Percentiles rank a stretch among this genome's conserved stretches.
These are phyloP conservation scores for Pichia membranifaciens DNA, from an alignment of 805 yeast species.

Conservation along the genomic window DNA sequence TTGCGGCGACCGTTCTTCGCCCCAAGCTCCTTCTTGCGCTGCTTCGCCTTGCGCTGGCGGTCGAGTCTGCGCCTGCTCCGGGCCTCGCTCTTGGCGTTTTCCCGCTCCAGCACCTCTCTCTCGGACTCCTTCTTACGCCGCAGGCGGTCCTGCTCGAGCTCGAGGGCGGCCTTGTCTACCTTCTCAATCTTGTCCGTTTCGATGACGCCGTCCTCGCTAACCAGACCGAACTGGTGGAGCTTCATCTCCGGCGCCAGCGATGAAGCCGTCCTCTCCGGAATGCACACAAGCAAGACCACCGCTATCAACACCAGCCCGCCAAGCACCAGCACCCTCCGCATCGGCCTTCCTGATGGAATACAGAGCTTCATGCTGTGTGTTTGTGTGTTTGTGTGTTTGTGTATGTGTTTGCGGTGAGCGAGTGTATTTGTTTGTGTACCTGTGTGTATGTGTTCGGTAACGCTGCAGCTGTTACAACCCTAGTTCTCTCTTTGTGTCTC, in stretches of 20 bases:
- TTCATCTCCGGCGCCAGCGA: not conserved
- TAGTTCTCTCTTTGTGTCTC: no score
- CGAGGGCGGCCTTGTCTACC: not conserved
- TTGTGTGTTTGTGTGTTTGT: no score
- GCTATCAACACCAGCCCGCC: not conserved
- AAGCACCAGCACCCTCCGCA: not conserved
- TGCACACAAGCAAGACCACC: not conserved
- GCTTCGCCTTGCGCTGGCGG: slow-evolving; percentile 1
- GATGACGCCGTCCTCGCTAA: slow-evolving; percentile 7
- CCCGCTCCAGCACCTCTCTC: not conserved
- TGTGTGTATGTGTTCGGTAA: no score
- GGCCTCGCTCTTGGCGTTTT: not conserved
- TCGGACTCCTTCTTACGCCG: not conserved
- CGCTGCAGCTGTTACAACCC: no score
- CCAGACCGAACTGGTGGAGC: slow-evolving; percentile 6
- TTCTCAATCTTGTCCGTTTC: slow-evolving; percentile 4
- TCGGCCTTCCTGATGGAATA: no score
- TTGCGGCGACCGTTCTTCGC: not conserved
- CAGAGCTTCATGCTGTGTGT: no score
- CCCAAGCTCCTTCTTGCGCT: not conserved
- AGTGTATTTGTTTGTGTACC: no score
- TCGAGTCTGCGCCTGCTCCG: not conserved
- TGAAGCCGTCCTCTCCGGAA: not conserved
- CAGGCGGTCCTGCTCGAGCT: not conserved
- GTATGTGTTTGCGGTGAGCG: no score